Evolutionary conservation across 352 stramenopile genomes (phyloP).

Genomic region (Globisporangium cederbergense): DNA sequence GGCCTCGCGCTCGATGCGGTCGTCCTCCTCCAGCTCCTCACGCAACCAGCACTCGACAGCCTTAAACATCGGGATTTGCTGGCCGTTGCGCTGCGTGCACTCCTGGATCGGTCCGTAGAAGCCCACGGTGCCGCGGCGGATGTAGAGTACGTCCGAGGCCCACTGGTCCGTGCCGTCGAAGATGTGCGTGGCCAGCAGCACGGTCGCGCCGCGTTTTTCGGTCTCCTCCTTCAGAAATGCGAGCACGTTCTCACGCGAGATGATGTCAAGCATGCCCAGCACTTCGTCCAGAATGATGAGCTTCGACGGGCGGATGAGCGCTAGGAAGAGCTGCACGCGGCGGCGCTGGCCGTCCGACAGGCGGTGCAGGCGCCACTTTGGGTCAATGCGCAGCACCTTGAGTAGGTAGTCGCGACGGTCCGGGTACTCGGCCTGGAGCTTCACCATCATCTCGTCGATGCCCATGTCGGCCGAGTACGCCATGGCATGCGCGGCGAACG

Average conservation of each 20-base stretch:
- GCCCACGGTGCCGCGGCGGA: slow-evolving; percentile 59
- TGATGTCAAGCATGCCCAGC: slow-evolving; percentile 96
- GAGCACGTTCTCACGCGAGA: slow-evolving; percentile 93
- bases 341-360: slow-evolving; percentile 81
- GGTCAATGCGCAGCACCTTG: slow-evolving; percentile 94
- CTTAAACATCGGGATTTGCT: slow-evolving; percentile 86
- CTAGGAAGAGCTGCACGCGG: slow-evolving; percentile 96
- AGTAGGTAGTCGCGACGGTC: slow-evolving; percentile 93
- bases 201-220: slow-evolving; percentile 51
- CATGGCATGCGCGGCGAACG: slow-evolving; percentile 91
- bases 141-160: slow-evolving; percentile 93
- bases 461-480: slow-evolving; percentile 93
- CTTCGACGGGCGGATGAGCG: slow-evolving; percentile 94
- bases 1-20: slow-evolving; percentile 63
- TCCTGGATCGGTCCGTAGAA: slow-evolving; percentile 64
- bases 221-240: slow-evolving; percentile 89
- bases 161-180: slow-evolving; percentile 97
- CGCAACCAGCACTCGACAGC: slow-evolving; percentile 92
- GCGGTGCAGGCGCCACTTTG: slow-evolving; percentile 85
- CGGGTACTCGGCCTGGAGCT: slow-evolving; percentile 91
- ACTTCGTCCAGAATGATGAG: slow-evolving; percentile 98
- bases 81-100: slow-evolving; percentile 59
- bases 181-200: slow-evolving; percentile 92
- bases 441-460: slow-evolving; percentile 96
- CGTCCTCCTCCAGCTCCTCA: slow-evolving; percentile 84